Evolutionary conservation across 441 rosid species (phyloP), one percentile per base, ranked within the genome.

Genomic region (Gossypium aridum): DNA sequence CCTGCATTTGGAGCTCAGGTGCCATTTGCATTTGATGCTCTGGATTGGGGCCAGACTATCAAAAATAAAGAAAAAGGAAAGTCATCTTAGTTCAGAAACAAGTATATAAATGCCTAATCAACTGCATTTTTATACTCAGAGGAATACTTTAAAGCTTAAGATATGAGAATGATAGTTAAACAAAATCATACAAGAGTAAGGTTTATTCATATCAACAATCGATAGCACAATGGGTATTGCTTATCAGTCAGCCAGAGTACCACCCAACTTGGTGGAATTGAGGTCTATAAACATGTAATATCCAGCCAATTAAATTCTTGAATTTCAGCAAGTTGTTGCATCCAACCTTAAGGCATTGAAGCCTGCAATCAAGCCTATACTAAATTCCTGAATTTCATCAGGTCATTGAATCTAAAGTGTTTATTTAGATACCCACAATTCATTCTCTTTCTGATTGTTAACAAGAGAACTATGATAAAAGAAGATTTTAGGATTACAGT

Each of bases 1-100:
- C 88, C 87, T 96, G 97, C 92, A 88, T 86, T 79, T 85, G 88
- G 80, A 83, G 88, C 77, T 91, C 93, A 14, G 85, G 87, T 71
- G 80, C 83, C 81, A 88, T 83, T 83, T 86, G 86, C 79, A 88
- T 83, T 77, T 86, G 90, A 81, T 85, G 91, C 84, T 84, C 93
- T 7, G 84, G 78, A 68, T 83, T 83, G 53, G 77, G 87, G 77
- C 83, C 91, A 82, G 82, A 85, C 93, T 87, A 77, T 62, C 19
- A 75, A 55, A 64, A 70, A 80, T 54, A 63, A 53, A 26, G 28
- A 34, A 8, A 13, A n/a, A 54, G 14, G 1, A 70, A 68, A 8
- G 7, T 56, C 64, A 56, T 56, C 34, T 64, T 37, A 56, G 28
- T 56, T 56, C 51, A 45, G 51, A 45, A 45, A 63, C 20, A 70